Conservation (phyloP, 257 asterid species). For the Nicotiana sylvestris region DNA sequence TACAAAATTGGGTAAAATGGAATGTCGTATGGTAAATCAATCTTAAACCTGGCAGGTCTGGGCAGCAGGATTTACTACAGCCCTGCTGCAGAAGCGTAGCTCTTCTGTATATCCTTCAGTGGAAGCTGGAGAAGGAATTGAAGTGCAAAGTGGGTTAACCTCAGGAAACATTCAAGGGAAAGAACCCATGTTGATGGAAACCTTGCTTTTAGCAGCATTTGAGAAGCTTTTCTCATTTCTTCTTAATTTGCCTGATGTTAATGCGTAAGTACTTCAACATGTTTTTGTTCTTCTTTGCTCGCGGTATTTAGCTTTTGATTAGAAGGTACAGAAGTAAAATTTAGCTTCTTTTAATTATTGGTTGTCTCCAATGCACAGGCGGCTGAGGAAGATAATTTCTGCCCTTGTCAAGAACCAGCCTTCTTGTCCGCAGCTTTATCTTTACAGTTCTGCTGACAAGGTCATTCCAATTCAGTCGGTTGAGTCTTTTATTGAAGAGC, state of each 20-base stretch:
- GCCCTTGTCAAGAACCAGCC: constrained; percentile 56
- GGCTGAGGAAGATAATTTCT: constrained; percentile 43
- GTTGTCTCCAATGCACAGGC: constrained; percentile 38
- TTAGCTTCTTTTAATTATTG: not conserved
- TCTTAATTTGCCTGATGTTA: constrained; percentile 53
- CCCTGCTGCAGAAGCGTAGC: constrained; percentile 67
- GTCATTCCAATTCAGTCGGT: constrained; percentile 67
- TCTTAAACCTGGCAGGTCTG: constrained; percentile 53
- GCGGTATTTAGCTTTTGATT: not conserved
- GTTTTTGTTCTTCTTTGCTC: not conserved
- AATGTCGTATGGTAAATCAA: not conserved
- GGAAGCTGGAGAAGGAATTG: constrained; percentile 35
- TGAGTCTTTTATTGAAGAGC: constrained; percentile 59
- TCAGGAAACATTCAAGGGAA: constrained; percentile 30
- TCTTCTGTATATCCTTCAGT: constrained; percentile 43
- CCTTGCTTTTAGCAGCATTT: constrained; percentile 43
- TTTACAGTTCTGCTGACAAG: constrained; percentile 70
- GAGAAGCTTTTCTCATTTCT: constrained; percentile 66
- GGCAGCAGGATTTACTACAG: constrained; percentile 96
- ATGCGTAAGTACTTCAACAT: constrained; percentile 39
- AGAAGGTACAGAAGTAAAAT: not conserved
- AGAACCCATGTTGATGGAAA: constrained; percentile 43
- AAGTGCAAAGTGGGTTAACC: constrained; percentile 18
- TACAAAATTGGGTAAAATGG: not conserved
- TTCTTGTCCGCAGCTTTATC: constrained; percentile 76